Evolutionary conservation across 23 red algal genomes (phyloP).

Genomic region (Gracilaria vermiculophylla): DNA sequence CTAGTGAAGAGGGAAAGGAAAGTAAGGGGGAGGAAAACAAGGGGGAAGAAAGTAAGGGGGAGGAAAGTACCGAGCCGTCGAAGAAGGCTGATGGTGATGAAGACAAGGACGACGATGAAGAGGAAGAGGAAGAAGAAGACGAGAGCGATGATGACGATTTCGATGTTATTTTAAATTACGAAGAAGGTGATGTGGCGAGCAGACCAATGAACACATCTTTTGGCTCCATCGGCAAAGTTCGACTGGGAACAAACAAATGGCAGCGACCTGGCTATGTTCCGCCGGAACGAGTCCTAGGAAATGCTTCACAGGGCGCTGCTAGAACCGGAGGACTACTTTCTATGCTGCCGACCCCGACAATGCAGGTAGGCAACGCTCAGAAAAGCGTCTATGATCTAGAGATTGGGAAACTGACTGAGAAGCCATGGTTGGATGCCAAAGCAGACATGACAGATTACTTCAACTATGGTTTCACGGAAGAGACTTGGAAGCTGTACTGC

Average conservation of each 20-base stretch:
- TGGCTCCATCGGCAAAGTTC: conserved; percentile 36
- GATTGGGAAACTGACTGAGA: conserved; percentile 91
- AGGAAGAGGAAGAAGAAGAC: conserved; percentile 49
- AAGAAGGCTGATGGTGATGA: background rate
- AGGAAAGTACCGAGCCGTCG: background rate
- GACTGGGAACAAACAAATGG: conserved; percentile 54
- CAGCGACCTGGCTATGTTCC: conserved; percentile 59
- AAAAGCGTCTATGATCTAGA: conserved; percentile 94
- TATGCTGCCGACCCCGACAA: conserved; percentile 84
- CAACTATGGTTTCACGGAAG: conserved; percentile 99
- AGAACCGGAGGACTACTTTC: conserved; percentile 58
- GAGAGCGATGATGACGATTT: conserved; percentile 65
- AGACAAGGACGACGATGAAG: conserved; percentile 11
- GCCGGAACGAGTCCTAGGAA: conserved; percentile 39
- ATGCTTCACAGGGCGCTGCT: conserved; percentile 30
- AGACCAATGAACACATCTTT: conserved; percentile 15
- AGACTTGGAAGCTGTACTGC: conserved; percentile 99
- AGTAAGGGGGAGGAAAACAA: background rate
- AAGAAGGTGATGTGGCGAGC: conserved; percentile 24
- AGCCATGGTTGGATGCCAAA: conserved; percentile 93
- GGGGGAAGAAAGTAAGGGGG: background rate
- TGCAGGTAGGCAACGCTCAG: conserved; percentile 64
- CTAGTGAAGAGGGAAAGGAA: background rate
- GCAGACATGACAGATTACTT: conserved; percentile 95
- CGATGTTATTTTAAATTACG: conserved; percentile 49